These are phyloP conservation scores for Solanum pennellii DNA, from an alignment of 257 asterid genomes.

Conservation along the genomic window DNA sequence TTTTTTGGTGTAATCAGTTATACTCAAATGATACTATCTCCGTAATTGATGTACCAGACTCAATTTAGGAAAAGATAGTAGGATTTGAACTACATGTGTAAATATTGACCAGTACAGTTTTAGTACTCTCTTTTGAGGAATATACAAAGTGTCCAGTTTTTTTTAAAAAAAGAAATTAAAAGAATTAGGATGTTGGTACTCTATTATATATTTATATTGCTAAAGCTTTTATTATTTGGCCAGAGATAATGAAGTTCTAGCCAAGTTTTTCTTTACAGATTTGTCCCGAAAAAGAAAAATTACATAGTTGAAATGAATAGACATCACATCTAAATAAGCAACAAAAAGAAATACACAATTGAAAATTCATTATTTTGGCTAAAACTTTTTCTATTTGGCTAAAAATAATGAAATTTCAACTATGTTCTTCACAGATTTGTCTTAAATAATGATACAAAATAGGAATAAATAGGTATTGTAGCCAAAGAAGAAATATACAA, in stretches of 20 bases:
- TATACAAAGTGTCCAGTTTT: background rate
- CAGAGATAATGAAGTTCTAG: background rate
- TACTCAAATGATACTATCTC: background rate
- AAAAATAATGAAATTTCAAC: background rate
- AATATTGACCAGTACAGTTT: background rate
- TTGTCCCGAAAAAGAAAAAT: background rate
- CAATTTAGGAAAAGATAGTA: background rate
- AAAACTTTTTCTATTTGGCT: background rate
- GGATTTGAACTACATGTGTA: background rate
- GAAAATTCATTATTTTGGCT: background rate
- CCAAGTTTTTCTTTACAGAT: background rate
- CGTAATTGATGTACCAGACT: background rate
- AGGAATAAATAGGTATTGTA: background rate
- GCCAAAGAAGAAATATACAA: background rate
- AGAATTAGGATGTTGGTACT: background rate
- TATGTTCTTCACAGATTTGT: background rate
- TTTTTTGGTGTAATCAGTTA: background rate
- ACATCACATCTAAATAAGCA: background rate
- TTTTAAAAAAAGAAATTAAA: background rate
- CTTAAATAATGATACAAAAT: background rate
- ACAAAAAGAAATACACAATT: background rate
- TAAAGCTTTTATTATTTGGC: background rate
- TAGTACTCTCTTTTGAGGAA: background rate
- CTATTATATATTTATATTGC: background rate
- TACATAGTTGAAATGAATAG: background rate